A percentile compares a stretch with the other conserved stretches of the same genome.
These are phyloP conservation scores for Penicillium soppii DNA, from an alignment of 495 filamentous ascomycete genomes.

Conservation along the genomic window DNA sequence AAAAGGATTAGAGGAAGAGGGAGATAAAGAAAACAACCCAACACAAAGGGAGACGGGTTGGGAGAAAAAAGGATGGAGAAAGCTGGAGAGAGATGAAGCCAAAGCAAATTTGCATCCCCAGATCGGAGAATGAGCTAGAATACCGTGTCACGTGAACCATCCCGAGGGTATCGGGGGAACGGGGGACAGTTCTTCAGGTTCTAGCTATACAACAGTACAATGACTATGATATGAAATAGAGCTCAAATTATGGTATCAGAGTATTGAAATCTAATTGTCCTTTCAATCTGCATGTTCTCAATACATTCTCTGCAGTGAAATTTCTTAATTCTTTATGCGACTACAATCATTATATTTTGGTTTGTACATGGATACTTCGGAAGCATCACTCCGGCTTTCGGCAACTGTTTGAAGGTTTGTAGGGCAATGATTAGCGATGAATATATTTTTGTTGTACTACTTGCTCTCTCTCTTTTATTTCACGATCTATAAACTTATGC, in stretches of 20 bases:
- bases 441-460: too few relatives aligned
- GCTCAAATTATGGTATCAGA: neutral
- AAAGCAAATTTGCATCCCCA: constrained; percentile 54
- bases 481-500: too few relatives aligned
- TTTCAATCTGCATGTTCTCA: too few relatives aligned
- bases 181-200: constrained; percentile 10
- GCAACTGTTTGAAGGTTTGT: neutral
- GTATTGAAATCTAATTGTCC: too few relatives aligned
- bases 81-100: constrained; percentile 41
- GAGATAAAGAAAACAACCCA: constrained; percentile 23
- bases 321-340: too few relatives aligned
- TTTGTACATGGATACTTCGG: neutral
- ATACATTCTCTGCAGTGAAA: too few relatives aligned
- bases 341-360: neutral
- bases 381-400: neutral
- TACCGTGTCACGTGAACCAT: constrained; percentile 35
- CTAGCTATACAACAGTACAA: too few relatives aligned
- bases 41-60: constrained; percentile 23
- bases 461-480: too few relatives aligned
- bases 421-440: too few relatives aligned
- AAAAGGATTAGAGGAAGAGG: constrained; percentile 23
- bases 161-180: constrained; percentile 33
- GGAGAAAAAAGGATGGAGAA: constrained; percentile 25
- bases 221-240: neutral
- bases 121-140: constrained; percentile 50